Base-by-base conservation (phyloP, 305 asterid genomes). In the Andrographis paniculata region DNA sequence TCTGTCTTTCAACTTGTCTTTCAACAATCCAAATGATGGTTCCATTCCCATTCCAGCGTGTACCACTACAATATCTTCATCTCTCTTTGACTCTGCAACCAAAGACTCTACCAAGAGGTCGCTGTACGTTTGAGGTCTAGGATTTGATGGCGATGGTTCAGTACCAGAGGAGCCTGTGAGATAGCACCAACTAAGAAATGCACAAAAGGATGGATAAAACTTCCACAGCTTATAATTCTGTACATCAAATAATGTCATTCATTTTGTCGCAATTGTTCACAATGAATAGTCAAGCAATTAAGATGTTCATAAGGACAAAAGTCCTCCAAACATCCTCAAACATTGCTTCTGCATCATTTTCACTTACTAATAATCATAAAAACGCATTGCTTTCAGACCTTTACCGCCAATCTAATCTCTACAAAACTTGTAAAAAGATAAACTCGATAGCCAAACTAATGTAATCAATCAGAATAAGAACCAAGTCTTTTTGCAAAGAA, bases 41-140 rank as follows among this genome's bases (percentile, higher is more conserved):
- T 87, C 97, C 86, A 81, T 81, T 46, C 80, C 87, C 88, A 78
- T 84, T 31, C 95, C 97, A 17, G 95, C 97, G 59, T 81, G 94
- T 59, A 87, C 86, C 56, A 73, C 91, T 64, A 87, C 94, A 15
- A 87, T 73, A 50, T 81, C 77, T 66, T 78, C 72, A 56, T 87
- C 88, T 69, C 53, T 71, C 63, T 79, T 64, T 0, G 94, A 70
- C 69, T 81, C 94, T 39, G 69, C 55, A 45, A 77, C 54, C 64
- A 87, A 71, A 22, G 97, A 80, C 77, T 77, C 77, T 17, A 65
- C 88, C 57, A 87, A 77, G 63, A 71, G 68, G 43, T 84, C 93
- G 45, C 82, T 71, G 62, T 70, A 85, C 18, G 94, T 75, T 58
- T 56, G 78, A 54, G 74, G 71, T 48, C 63, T 67, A 51, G 60